Base-by-base conservation (phyloP, 2,329 filamentous ascomycete genomes). In the Alternaria brassicicola region DNA sequence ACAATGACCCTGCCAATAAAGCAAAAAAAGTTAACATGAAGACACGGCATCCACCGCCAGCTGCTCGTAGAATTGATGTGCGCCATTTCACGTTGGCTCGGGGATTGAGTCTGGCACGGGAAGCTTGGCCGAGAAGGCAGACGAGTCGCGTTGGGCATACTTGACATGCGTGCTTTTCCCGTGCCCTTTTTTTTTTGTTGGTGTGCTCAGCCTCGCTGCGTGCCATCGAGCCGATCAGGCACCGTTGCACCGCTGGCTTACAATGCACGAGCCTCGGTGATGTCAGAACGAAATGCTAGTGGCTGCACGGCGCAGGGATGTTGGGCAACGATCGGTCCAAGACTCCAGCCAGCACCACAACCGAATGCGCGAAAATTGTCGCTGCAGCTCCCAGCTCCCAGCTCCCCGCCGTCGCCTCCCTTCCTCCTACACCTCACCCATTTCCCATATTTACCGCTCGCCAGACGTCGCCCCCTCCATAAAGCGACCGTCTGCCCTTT, bases 341-440 rank as follows among this genome's bases (percentile, higher is more conserved):
- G 56, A 50, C 52, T 50, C 50, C 46, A 55, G 54, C 50, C 46
- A 55, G 54, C 17, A 59, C 50, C 59, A 59, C 59, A 59, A 61
- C 47, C 63, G 59, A 67, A 55, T 60, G 61, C 54, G 66, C 55
- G 62, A 71, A 71, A 71, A 69, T 71, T 68, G 50, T 39, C 52
- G 54, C 33, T 33, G 45, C 62, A 63, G 57, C 65, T 57, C 64
- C 61, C 60, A 60, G 49, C 55, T n/a, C n/a, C 48, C 62, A 63
- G 57, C 65, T 57, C 64, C 61, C 60, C 61, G 49, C 55, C 61
- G 31, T 53, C 55, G 53, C 60, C 60, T 57, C 52, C 52, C 49
- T 56, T 54, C 19, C 45, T 49, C 55, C 55, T 55, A 43, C 64
- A 58, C 53, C 42, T 52, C 46, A 56, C 41, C 39, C 28, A 35